Percentiles rank a stretch among this genome's conserved stretches.
Conservation (phyloP, 2,329 filamentous ascomycete genomes). For the Neonectria punicea region DNA sequence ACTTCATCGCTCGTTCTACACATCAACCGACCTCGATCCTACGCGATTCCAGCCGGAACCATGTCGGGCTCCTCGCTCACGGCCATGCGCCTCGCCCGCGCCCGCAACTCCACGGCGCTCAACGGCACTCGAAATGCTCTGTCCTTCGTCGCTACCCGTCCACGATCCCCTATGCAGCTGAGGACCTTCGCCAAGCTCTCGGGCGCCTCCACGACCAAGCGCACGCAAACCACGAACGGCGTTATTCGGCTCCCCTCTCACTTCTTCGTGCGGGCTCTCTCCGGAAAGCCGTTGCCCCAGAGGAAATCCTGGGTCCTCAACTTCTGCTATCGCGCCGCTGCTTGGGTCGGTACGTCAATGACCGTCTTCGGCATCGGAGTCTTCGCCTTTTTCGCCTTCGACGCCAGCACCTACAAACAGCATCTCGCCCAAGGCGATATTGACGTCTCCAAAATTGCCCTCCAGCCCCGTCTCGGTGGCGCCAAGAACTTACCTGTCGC, state of each 20-base stretch:
- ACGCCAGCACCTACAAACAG: constrained; percentile 89
- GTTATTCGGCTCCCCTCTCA: constrained; percentile 32
- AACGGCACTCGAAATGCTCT: constrained; percentile 29
- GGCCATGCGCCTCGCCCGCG: constrained; percentile 39
- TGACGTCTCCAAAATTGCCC: constrained; percentile 83
- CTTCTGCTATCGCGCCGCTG: constrained; percentile 75
- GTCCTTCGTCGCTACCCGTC: constrained; percentile 26
- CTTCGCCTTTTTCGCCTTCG: constrained; percentile 90
- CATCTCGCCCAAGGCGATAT: constrained; percentile 75
- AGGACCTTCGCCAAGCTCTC: constrained; percentile 38
- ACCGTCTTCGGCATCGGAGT: constrained; percentile 75
- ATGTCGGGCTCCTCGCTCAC: constrained; percentile 40
- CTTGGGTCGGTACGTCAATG: constrained; percentile 74
- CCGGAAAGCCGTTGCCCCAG: constrained; percentile 64
- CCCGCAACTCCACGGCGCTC: constrained; percentile 25
- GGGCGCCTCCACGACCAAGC: constrained; percentile 27
- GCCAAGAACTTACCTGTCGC: constrained; percentile 96
- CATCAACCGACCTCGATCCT: constrained; percentile 1
- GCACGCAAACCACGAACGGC: constrained; percentile 13
- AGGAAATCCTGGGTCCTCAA: constrained; percentile 60
- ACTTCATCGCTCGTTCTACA: constrained; percentile 18
- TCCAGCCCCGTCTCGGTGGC: constrained; percentile 84
- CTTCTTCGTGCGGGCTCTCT: constrained; percentile 54
- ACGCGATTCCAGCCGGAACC: constrained; percentile 9
- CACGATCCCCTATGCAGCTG: constrained; percentile 23